Evolutionary conservation across 306 rosid genomes (phyloP), one percentile per base, ranked within the genome.

Genomic region (Arachis stenosperma): DNA sequence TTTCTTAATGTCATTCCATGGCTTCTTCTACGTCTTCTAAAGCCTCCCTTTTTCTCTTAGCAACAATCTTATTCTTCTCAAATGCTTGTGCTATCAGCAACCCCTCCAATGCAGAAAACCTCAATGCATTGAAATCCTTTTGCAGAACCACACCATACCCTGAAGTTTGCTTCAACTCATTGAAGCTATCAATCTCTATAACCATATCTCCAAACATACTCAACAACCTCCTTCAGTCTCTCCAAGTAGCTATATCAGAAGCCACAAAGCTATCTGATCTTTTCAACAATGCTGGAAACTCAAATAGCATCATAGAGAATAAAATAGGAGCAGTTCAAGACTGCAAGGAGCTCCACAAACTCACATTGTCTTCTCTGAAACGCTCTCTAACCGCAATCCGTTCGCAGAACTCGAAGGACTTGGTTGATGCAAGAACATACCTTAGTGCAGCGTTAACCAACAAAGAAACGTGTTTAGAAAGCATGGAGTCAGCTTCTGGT

Each of bases 371-470:
- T 10, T 85, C 90, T 30, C 65, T 91, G 13, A 65, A 78, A 42
- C 61, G 85, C 82, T 89, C 97, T 6, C 68, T 80, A 0, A 83
- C 93, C 3, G 61, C 71, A 22, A 55, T 91, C 43, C 39, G 66
- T 30, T 73, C 83, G 2, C n/a, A 65, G 30, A 53, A 74, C 15
- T 7, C 81, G 0, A 77, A 60, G 29, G 77, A 82, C 3, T 47
- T 87, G 8, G 75, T 75, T 17, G 92, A 87, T 79, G 87, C 97
- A 17, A 87, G 83, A 73, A 64, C 86, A 3, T 91, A 86, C 60
- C 91, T 91, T 9, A 91, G 97, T 75, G 97, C 96, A 74, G 85
- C 97, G 14, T 85, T 91, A 11, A 89, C 96, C 74, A 89, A 91
- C 88, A 89, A 87, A 79, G 73, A 76, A 86, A 91, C 97, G 3